A percentile compares a stretch with the other conserved stretches of the same genome.
phyloP scores from a whole-genome alignment of 768 basidiomycete species.

The Boletus rubroflammeus region DNA sequence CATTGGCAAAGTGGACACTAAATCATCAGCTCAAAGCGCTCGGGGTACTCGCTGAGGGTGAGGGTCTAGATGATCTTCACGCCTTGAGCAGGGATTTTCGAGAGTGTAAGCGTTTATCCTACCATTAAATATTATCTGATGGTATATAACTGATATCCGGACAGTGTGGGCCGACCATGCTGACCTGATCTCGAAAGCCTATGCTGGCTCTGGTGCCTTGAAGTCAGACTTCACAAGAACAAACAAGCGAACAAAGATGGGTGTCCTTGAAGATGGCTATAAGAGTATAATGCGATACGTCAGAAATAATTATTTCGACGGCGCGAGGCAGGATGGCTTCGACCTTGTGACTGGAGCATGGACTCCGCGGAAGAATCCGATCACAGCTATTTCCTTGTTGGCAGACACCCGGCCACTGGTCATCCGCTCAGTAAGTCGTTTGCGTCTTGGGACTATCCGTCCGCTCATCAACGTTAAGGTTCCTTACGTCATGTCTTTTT shows the following conservation, averaged over 20 bases:
- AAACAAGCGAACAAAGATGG: conserved; percentile 80
- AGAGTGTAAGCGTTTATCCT: conserved; percentile 58
- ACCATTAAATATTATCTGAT: background rate
- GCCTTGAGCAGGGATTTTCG: conserved; percentile 80
- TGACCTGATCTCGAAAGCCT: conserved; percentile 83
- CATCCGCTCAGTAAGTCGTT: conserved; percentile 68
- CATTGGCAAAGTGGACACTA: conserved; percentile 83
- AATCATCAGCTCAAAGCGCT: conserved; percentile 70
- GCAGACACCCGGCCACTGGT: conserved; percentile 78
- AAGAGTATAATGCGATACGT: conserved; percentile 84
- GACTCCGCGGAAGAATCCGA: conserved; percentile 75
- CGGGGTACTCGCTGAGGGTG: conserved; percentile 67
- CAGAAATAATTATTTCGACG: conserved; percentile 97
- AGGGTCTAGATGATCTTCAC: conserved; percentile 78
- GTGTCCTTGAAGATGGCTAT: conserved; percentile 77
- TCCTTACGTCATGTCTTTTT: conserved; percentile 77
- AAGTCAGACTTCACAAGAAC: conserved; percentile 97
- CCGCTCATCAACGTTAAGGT: conserved; percentile 49
- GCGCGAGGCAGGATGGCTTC: conserved; percentile 88
- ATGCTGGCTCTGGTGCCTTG: conserved; percentile 91
- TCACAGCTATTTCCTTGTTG: conserved; percentile 66
- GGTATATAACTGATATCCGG: conserved; percentile 8
- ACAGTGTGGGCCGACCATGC: conserved; percentile 98
- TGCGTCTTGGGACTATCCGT: background rate
- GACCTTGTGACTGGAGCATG: conserved; percentile 92